A percentile compares a stretch with the other conserved stretches of the same genome.
phyloP scores from a whole-genome alignment of 371 early-diverging fungal genomes.

The Mortierella sp. region DNA sequence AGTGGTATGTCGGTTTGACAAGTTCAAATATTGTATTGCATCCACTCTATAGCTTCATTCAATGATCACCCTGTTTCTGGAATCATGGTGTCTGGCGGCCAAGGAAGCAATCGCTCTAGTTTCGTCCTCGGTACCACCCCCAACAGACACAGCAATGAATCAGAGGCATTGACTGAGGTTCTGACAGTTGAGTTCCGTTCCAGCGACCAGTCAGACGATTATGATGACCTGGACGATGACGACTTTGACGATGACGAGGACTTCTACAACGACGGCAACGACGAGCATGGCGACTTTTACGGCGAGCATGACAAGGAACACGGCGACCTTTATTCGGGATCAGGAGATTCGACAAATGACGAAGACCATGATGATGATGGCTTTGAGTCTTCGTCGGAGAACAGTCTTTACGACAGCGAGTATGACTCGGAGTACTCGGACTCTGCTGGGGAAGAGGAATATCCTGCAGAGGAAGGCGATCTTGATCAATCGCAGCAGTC shows the following conservation, averaged over 20 bases:
- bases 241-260: constrained; percentile 15
- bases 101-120: constrained; percentile 25
- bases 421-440: constrained; percentile 27
- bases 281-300: neutral
- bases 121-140: neutral
- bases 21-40: neutral
- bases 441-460: constrained; percentile 9
- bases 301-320: constrained; percentile 19
- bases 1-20: neutral
- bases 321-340: neutral
- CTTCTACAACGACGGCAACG: neutral
- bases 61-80: neutral
- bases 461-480: constrained; percentile 11
- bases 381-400: constrained; percentile 22
- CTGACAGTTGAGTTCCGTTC: constrained; percentile 35
- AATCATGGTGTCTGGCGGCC: neutral
- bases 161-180: constrained; percentile 30
- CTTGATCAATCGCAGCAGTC: neutral
- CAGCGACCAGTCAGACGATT: constrained; percentile 38
- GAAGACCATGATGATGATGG: neutral
- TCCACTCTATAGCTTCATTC: neutral
- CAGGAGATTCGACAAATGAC: neutral
- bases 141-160: constrained; percentile 2
- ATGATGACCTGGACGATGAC: constrained; percentile 14
- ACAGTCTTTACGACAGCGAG: constrained; percentile 24